Conservation (phyloP, 768 basidiomycete species). For the Gloeostereum incarnatum region DNA sequence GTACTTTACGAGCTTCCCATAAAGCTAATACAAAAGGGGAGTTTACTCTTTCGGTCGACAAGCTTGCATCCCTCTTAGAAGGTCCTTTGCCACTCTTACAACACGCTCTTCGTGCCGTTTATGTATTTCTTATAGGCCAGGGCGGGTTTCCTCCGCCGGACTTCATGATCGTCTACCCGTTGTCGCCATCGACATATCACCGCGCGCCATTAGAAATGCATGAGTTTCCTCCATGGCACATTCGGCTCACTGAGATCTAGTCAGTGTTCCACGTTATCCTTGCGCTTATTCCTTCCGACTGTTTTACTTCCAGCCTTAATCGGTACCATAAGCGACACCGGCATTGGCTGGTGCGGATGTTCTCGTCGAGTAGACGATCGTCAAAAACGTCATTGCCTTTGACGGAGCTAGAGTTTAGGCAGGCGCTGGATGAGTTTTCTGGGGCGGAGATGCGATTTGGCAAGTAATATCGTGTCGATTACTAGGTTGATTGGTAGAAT, state of each 20-base stretch:
- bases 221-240: slow-evolving; percentile 83
- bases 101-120: slow-evolving; percentile 2
- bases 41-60: slow-evolving; percentile 31
- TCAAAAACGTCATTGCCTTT: slow-evolving; percentile 18
- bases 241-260: slow-evolving; percentile 75
- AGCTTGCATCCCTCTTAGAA: slow-evolving; percentile 45
- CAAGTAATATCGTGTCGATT: too few species aligned
- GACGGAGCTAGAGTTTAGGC: slow-evolving; percentile 51
- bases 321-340: slow-evolving; percentile 9
- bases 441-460: slow-evolving; percentile 73
- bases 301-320: slow-evolving; percentile 18
- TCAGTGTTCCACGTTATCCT: slow-evolving; percentile 24
- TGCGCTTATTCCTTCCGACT: neutral
- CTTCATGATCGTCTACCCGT: slow-evolving; percentile 65
- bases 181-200: slow-evolving; percentile 27
- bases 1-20: slow-evolving; percentile 24
- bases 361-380: slow-evolving; percentile 11
- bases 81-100: slow-evolving; percentile 26
- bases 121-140: slow-evolving; percentile 25
- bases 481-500: too few species aligned
- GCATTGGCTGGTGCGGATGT: slow-evolving; percentile 5
- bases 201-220: slow-evolving; percentile 51
- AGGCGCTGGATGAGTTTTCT: slow-evolving; percentile 67
- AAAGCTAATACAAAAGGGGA: slow-evolving; percentile 7
- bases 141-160: slow-evolving; percentile 59